These are phyloP conservation scores for Colletotrichum nymphaeae DNA, from an alignment of 2,329 filamentous ascomycete species.

Conservation along the genomic window DNA sequence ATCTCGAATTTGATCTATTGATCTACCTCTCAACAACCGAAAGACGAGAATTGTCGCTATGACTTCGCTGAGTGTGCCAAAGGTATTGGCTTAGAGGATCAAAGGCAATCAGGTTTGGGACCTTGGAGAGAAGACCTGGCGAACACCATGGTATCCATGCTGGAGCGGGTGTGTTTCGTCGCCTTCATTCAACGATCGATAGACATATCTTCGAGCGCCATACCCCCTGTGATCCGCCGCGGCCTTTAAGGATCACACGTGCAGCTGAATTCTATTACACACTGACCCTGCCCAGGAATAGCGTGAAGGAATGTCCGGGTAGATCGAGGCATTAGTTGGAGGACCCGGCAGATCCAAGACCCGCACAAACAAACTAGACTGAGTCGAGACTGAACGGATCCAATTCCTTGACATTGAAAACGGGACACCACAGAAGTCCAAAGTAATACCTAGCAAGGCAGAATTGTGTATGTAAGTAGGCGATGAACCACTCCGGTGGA, in stretches of 20 bases:
- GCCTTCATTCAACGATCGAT: too few species aligned
- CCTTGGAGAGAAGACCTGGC: not conserved
- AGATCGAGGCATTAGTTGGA: not conserved
- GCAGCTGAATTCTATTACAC: not conserved
- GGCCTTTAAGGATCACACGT: not conserved
- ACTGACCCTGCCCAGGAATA: not conserved
- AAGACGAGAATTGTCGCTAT: not conserved
- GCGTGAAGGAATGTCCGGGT: not conserved
- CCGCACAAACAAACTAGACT: not conserved
- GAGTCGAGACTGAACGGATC: not conserved
- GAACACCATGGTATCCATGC: not conserved
- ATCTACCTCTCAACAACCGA: not conserved
- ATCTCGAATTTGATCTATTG: not conserved
- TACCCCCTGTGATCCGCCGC: not conserved
- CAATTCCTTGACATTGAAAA: not conserved
- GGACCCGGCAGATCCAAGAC: not conserved
- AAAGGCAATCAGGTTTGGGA: not conserved
- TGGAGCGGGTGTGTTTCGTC: too few species aligned
- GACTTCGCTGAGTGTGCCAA: not conserved
- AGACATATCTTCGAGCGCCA: not conserved
- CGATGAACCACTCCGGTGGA: not conserved
- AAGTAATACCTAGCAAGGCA: not conserved
- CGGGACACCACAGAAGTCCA: not conserved
- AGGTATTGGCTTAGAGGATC: not conserved
- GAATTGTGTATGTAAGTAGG: not conserved